Evolutionary conservation across 2,329 filamentous ascomycete genomes (phyloP), one percentile per base, ranked within the genome.

Genomic region (Diplodia corticola): DNA sequence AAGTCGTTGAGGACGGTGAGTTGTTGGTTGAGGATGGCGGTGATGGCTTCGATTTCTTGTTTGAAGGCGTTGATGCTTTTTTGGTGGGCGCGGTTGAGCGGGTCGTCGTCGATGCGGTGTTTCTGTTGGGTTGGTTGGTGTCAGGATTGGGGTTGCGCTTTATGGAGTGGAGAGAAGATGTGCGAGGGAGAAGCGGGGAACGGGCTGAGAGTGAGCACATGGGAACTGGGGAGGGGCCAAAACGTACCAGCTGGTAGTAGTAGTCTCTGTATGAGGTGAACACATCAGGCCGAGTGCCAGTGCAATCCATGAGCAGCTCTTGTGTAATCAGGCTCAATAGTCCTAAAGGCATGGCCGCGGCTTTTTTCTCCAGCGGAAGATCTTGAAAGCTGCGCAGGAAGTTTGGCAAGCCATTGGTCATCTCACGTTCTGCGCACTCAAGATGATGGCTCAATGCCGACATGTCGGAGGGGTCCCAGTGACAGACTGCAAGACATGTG

Each of bases 21-120:
- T 35, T 64, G 61, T 4, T 64, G 49, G 24, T 28, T 64, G 1
- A 64, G 51, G 22, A 64, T 30, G 22, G 35, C 24, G 17, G 40
- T 64, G 28, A 64, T 55, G 26, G 61, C 61, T 30, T 64, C 61
- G 26, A 64, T 48, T n/a, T 64, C 61, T 35, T 64, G 61, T 10
- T 48, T 40, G 49, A 64, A 50, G 15, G 54, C 53, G 35, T 48
- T 64, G 33, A 55, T 55, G 40, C 13, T 35, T 15, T 55, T 64
- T 30, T 54, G 48, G 33, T 64, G 61, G 4, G 30, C 48, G 26
- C 61, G 44, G 61, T 64, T 55, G 61, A 54, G 51, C 20, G 61
- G 61, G 40, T 64, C 61, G 44, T 64, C 61, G 35, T 64, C 61
- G 40, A 64, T 30, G 61, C 51, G 35, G 20, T 50, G 49, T 33